Evolutionary conservation across 2,329 filamentous ascomycete genomes (phyloP), one percentile per base, ranked within the genome.

Genomic region (Aspergillus tamarii): DNA sequence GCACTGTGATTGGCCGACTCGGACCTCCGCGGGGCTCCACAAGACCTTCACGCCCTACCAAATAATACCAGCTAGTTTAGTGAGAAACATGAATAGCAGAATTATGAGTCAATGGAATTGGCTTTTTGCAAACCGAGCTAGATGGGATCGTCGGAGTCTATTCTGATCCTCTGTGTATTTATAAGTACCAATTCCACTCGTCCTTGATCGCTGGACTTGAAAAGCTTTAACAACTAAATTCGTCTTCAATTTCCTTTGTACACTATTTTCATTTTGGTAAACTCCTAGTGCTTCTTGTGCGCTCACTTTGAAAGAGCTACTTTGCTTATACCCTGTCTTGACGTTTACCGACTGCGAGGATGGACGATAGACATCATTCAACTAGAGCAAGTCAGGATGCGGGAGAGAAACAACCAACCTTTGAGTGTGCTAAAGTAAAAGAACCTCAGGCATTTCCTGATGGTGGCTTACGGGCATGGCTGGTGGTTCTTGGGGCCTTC

Each of bases 401-500:
- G 19, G 39, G 1, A 43, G 39, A 43, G 39, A 43, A 43, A 21
- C 39, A 8, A 43, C 39, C 39, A 10, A n/a, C 39, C 3, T 43
- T 21, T 43, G 19, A 21, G 9, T 43, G 7, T 4, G 39, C 39
- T 21, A 43, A 21, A 43, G 7, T 43, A 21, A 43, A 43, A 2
- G 39, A 0, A 43, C 39, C 39, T 43, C 0, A 21, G 8, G 39
- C 8, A 43, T 43, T 43, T 46, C 56, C 41, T 21, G 56, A 57
- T 21, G 56, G 56, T 8, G 56, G 56, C 3, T 16, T 23, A 2
- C 53, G 41, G 14, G 87, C 88, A 9, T 89, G 87, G 85, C 77
- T 86, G 9, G 83, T 84, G 1, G 84, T 88, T 67, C 67, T 79
- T 5, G 82, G 82, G 39, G 77, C 74, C 1, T 82, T 76, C 70